Conservation (phyloP, 2,329 filamentous ascomycete species). For the Nakataea oryzae region DNA sequence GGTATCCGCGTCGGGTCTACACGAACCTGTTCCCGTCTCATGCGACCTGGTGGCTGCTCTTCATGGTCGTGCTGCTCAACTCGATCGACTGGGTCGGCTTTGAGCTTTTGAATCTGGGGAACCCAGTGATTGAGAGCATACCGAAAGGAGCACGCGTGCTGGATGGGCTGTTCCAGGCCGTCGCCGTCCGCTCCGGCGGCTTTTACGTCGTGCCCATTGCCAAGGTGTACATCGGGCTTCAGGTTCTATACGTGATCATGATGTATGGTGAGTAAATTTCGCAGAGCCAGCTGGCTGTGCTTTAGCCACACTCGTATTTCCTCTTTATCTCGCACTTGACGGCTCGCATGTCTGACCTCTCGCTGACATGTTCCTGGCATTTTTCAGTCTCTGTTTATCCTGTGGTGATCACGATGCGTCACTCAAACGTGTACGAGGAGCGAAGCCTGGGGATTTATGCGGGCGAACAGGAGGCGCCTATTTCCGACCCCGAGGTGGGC, state of each 20-base stretch:
- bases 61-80: conserved; percentile 49
- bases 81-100: conserved; percentile 55
- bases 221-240: conserved; percentile 43
- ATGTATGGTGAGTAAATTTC: conserved; percentile 38
- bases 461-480: conserved; percentile 14
- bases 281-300: no score
- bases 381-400: conserved; percentile 43
- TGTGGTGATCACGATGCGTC: conserved; percentile 52
- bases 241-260: conserved; percentile 51
- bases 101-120: conserved; percentile 54
- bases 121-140: conserved; percentile 40
- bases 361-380: no score
- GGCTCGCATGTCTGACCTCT: no score
- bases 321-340: no score
- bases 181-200: conserved; percentile 53
- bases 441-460: conserved; percentile 51
- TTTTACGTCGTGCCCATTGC: conserved; percentile 56
- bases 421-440: conserved; percentile 65
- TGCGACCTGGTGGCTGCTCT: conserved; percentile 56
- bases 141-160: conserved; percentile 43
- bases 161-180: conserved; percentile 55
- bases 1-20: conserved; percentile 47
- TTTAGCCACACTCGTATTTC: no score
- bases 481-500: conserved; percentile 1
- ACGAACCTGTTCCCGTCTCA: conserved; percentile 53